These are phyloP conservation scores for Cnidoscolus chayamansa DNA, from an alignment of 441 rosid genomes.

Conservation along the genomic window DNA sequence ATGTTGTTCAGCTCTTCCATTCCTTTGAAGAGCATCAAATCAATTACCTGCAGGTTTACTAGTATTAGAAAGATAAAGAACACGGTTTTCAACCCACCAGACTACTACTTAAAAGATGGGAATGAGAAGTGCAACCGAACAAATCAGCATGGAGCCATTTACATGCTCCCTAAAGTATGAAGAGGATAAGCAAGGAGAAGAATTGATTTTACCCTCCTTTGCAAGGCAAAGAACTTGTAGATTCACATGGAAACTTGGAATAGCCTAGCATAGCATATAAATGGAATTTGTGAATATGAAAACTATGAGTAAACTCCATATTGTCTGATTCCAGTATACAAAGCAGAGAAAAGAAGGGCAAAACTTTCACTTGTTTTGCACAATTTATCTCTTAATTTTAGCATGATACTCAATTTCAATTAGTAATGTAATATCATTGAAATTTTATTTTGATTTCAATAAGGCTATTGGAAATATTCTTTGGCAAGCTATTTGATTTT, in stretches of 20 bases:
- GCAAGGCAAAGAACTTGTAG: not conserved
- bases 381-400: too few relatives aligned
- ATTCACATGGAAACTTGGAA: not conserved
- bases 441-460: too few relatives aligned
- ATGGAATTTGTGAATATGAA: not conserved
- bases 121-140: not conserved
- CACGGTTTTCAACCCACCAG: not conserved
- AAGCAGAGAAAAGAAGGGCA: not conserved
- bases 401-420: too few relatives aligned
- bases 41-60: slow-evolving; percentile 73
- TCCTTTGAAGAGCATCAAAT: slow-evolving; percentile 85
- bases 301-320: not conserved
- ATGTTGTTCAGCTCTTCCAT: slow-evolving; percentile 86
- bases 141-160: not conserved
- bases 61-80: slow-evolving; percentile 21
- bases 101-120: not conserved
- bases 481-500: too few relatives aligned
- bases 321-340: not conserved
- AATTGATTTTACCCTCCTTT: not conserved
- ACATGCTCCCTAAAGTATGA: not conserved
- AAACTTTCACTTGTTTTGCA: not conserved
- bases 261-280: not conserved
- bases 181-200: not conserved
- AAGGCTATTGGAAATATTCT: too few relatives aligned
- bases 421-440: too few relatives aligned